These are phyloP conservation scores for Comarum palustre DNA, from an alignment of 306 rosid species.

Conservation along the genomic window DNA sequence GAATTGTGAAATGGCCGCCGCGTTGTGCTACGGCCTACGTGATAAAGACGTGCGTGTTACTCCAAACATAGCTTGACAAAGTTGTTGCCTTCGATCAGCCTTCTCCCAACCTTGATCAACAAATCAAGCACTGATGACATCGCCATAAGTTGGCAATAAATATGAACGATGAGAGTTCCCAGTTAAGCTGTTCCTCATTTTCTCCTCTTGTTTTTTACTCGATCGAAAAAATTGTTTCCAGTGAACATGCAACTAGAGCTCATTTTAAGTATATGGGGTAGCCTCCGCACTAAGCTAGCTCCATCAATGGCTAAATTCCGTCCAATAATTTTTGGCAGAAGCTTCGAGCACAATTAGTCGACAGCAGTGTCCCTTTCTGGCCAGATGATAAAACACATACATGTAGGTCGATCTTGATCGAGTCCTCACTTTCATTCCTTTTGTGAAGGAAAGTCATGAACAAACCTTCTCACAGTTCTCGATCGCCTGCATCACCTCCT, in stretches of 20 bases:
- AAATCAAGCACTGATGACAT: too few relatives aligned
- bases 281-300: constrained; percentile 9
- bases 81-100: too few relatives aligned
- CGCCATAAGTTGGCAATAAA: too few relatives aligned
- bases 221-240: constrained; percentile 1
- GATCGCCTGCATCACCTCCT: neutral
- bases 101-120: too few relatives aligned
- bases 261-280: neutral
- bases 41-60: too few relatives aligned
- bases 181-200: neutral
- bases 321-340: constrained; percentile 6
- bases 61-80: too few relatives aligned
- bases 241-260: neutral
- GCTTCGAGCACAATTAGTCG: constrained; percentile 1
- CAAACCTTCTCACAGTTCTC: constrained; percentile 1
- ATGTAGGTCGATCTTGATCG: neutral
- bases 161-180: neutral
- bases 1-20: too few relatives aligned
- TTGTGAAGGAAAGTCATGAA: neutral
- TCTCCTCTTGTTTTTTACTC: neutral
- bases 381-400: neutral
- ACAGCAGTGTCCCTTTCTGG: constrained; percentile 25
- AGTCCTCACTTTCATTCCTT: constrained; percentile 27
- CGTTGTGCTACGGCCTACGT: too few relatives aligned
- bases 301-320: neutral